These are phyloP conservation scores for Moelleriella libera DNA, from an alignment of 2,329 filamentous ascomycete genomes.

Conservation along the genomic window DNA sequence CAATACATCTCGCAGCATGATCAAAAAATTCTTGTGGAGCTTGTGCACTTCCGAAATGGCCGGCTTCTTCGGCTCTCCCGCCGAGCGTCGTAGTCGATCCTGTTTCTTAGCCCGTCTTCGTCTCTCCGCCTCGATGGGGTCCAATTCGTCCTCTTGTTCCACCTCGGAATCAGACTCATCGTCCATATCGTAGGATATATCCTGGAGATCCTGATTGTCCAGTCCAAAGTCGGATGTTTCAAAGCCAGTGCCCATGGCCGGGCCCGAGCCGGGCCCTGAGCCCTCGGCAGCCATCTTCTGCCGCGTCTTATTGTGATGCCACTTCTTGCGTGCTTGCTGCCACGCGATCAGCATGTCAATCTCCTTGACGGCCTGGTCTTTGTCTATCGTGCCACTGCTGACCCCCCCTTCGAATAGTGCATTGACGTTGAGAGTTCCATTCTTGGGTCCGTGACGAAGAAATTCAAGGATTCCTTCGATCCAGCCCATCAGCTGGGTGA, in stretches of 20 bases:
- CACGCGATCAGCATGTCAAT: conserved; percentile 79
- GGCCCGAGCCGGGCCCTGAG: conserved; percentile 29
- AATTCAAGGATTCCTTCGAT: conserved; percentile 92
- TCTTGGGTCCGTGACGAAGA: conserved; percentile 70
- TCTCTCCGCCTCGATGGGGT: conserved; percentile 80
- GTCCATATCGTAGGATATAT: conserved; percentile 68
- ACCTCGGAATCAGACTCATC: conserved; percentile 52
- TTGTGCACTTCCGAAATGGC: conserved; percentile 66
- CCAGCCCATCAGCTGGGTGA: conserved; percentile 94
- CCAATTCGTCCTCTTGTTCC: conserved; percentile 64
- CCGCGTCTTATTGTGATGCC: conserved; percentile 93
- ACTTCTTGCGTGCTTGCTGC: conserved; percentile 93
- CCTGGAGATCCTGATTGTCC: conserved; percentile 72
- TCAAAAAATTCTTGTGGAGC: conserved; percentile 63
- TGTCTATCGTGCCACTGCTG: conserved; percentile 53
- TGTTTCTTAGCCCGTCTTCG: conserved; percentile 62
- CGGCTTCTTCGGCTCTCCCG: conserved; percentile 76
- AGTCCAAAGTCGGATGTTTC: conserved; percentile 79
- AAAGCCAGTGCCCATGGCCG: conserved; percentile 47
- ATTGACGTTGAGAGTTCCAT: conserved; percentile 86
- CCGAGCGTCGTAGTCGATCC: conserved; percentile 64
- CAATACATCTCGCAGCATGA: conserved; percentile 69
- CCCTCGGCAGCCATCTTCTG: conserved; percentile 95
- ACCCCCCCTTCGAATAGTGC: conserved; percentile 75
- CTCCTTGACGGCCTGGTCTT: conserved; percentile 58